These are phyloP conservation scores for Entelexis sorbosivorans DNA, from an alignment of 1,139 yeast genomes.

Conservation along the genomic window DNA sequence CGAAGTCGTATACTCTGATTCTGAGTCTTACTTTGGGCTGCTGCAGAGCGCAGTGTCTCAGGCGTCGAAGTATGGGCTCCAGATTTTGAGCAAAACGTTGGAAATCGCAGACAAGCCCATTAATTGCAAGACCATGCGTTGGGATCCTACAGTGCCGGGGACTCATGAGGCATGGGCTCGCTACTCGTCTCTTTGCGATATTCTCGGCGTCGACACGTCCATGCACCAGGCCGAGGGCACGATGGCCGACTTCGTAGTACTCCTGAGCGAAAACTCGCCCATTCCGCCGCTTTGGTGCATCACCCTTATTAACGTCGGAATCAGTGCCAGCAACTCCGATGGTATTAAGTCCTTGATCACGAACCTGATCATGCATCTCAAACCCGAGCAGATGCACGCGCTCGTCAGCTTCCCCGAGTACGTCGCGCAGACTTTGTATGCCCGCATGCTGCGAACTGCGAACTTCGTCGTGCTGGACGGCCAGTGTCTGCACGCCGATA, in stretches of 20 bases:
- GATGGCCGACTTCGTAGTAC: conserved; percentile 45
- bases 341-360: conserved; percentile 60
- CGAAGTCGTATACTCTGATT: neutral
- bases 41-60: conserved; percentile 25
- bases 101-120: conserved; percentile 32
- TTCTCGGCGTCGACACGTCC: conserved; percentile 75
- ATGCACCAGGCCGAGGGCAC: conserved; percentile 82
- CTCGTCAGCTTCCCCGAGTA: conserved; percentile 34
- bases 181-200: conserved; percentile 63
- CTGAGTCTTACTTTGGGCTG: conserved; percentile 9
- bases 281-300: conserved; percentile 63
- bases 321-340: conserved; percentile 60
- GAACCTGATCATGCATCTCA: conserved; percentile 46
- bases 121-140: conserved; percentile 41
- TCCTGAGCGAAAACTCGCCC: conserved; percentile 46
- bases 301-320: conserved; percentile 61
- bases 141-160: conserved; percentile 26
- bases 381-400: conserved; percentile 38
- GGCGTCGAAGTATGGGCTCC: conserved; percentile 58
- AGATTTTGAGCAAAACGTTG: conserved; percentile 54
- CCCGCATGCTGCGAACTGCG: conserved; percentile 54
- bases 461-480: conserved; percentile 37
- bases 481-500: conserved; percentile 50
- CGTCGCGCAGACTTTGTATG: conserved; percentile 46
- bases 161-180: conserved; percentile 56